Conservation (phyloP, 148 eudicot species). For the Agrostemma githago region DNA sequence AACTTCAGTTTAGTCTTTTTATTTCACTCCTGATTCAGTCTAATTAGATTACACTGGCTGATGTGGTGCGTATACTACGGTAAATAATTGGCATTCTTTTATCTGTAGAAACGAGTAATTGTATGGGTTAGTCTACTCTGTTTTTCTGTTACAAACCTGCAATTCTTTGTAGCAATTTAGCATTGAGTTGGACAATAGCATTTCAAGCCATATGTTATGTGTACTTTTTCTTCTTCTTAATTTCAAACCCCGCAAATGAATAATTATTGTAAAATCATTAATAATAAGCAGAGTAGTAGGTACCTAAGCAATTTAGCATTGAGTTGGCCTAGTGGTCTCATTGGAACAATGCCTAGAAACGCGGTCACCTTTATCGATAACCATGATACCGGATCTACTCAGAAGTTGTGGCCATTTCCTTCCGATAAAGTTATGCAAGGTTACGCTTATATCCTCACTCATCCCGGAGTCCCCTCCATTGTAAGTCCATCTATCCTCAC, state of each 20-base stretch:
- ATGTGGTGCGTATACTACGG: no score
- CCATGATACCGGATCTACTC: constrained; percentile 23
- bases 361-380: constrained; percentile 20
- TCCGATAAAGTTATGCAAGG: constrained; percentile 24
- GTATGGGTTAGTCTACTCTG: background rate
- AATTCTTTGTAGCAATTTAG: background rate
- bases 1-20: background rate
- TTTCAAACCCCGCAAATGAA: no score
- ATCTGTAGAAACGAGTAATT: background rate
- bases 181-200: background rate
- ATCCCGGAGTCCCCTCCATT: constrained; percentile 15
- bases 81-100: no score
- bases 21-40: background rate
- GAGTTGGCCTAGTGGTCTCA: constrained; percentile 45
- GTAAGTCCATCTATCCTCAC: constrained; percentile 19
- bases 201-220: no score
- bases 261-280: no score
- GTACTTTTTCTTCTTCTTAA: no score
- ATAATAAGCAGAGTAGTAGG: no score
- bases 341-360: constrained; percentile 42
- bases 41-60: background rate
- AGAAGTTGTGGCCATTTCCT: constrained; percentile 18
- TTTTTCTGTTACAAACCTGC: background rate
- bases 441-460: constrained; percentile 21
- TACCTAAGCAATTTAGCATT: no score